Conservation (phyloP, 2,329 filamentous ascomycete species). For the Diplodia sapinea region DNA sequence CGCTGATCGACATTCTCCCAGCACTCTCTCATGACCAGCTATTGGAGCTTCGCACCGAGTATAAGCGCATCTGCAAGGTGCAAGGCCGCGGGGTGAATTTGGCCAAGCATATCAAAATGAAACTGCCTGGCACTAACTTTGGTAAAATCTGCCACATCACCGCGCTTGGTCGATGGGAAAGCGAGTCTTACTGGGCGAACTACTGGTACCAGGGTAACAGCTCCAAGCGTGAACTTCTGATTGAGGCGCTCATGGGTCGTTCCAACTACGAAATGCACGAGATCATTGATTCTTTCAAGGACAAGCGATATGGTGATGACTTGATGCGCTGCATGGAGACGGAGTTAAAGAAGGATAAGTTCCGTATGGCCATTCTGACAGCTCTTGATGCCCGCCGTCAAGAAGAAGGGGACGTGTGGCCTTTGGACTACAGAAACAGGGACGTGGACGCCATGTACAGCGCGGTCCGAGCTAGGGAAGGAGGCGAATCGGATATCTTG, state of each 20-base stretch:
- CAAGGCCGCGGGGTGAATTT: slow-evolving; percentile 82
- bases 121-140: slow-evolving; percentile 71
- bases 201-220: slow-evolving; percentile 94
- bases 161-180: slow-evolving; percentile 87
- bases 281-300: slow-evolving; percentile 87
- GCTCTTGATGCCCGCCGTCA: slow-evolving; percentile 83
- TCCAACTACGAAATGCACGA: slow-evolving; percentile 82
- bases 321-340: slow-evolving; percentile 85
- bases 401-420: slow-evolving; percentile 72
- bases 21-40: slow-evolving; percentile 85
- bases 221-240: slow-evolving; percentile 83
- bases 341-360: slow-evolving; percentile 95
- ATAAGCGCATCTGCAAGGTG: slow-evolving; percentile 87
- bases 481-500: slow-evolving; percentile 88
- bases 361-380: slow-evolving; percentile 83
- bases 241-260: slow-evolving; percentile 90
- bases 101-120: slow-evolving; percentile 80
- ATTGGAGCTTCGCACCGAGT: slow-evolving; percentile 82
- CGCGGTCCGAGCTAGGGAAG: slow-evolving; percentile 71
- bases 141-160: slow-evolving; percentile 93
- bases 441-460: slow-evolving; percentile 77
- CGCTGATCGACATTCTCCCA: slow-evolving; percentile 83
- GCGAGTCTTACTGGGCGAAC: slow-evolving; percentile 96
- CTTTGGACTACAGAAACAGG: slow-evolving; percentile 62
- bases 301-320: slow-evolving; percentile 88